These are phyloP conservation scores for Lolium multiflorum DNA, from an alignment of 176 grass and related monocot species.

Conservation along the genomic window DNA sequence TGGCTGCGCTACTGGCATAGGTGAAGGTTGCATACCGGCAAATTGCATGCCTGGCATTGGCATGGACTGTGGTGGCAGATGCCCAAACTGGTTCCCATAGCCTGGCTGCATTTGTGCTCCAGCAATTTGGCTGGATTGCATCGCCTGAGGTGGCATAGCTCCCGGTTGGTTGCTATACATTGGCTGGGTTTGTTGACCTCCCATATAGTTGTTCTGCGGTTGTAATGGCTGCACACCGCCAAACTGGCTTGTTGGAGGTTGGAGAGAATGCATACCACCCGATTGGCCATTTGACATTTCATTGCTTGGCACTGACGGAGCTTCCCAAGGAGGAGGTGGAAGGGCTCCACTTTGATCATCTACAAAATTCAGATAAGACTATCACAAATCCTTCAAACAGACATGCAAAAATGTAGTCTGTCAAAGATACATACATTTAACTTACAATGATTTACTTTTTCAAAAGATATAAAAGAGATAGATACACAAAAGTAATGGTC, in stretches of 20 bases:
- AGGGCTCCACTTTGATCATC: slow-evolving; percentile 70
- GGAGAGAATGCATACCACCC: slow-evolving; percentile 60
- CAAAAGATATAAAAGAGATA: not conserved
- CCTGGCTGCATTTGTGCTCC: slow-evolving; percentile 60
- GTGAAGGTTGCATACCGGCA: slow-evolving; percentile 54
- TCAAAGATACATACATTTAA: not conserved
- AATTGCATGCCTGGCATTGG: slow-evolving; percentile 56
- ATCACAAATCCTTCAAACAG: slow-evolving; percentile 41
- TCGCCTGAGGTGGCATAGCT: slow-evolving; percentile 49
- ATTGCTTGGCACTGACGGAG: slow-evolving; percentile 47
- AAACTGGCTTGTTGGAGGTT: slow-evolving; percentile 41
- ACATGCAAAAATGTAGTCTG: not conserved
- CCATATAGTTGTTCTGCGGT: slow-evolving; percentile 54
- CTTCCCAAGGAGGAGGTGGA: slow-evolving; percentile 73
- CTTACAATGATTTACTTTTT: slow-evolving; percentile 21
- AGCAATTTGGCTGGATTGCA: slow-evolving; percentile 48
- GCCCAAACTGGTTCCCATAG: slow-evolving; percentile 53
- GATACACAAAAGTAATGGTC: not conserved
- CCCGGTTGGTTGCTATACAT: slow-evolving; percentile 70
- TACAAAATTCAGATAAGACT: slow-evolving; percentile 48
- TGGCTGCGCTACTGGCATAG: slow-evolving; percentile 52
- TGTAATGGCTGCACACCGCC: slow-evolving; percentile 52
- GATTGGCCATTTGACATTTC: slow-evolving; percentile 54
- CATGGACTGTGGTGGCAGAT: slow-evolving; percentile 47
- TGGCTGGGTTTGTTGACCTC: slow-evolving; percentile 55